Evolutionary conservation across 306 rosid genomes (phyloP), one percentile per base, ranked within the genome.

Genomic region (Quillaja saponaria): DNA sequence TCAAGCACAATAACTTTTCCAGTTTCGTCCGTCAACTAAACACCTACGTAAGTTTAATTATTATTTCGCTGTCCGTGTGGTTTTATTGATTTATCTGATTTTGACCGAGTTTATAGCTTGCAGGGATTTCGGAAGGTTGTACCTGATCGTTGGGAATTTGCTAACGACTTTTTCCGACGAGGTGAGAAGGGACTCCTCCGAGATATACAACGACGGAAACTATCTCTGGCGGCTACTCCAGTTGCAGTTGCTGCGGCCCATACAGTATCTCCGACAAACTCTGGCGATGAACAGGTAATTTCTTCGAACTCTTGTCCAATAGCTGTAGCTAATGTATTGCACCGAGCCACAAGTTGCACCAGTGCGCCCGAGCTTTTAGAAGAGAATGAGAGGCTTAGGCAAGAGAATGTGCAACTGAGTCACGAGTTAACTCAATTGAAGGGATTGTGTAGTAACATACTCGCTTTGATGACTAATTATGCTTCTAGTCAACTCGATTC

Each of bases 21-120:
- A 92, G 99, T 73, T 92, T 92, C 67, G 99, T 92, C 56, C 96
- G 99, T 41, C 99, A 92, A 54, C 95, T 92, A 21, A 92, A 92
- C 70, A 92, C 99, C 56, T 92, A 92, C 69, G 98, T 84, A 78
- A 71, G 59, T 39, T 1, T 42, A 41, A 3, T 16, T 13, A 18
- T 35, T 13, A 5, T 19, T 25, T 10, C 7, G 33, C 34, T 1
- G 31, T 25, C 2, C 31, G 4, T 25, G 4, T 25, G n/a, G n/a
- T 25, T 25, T 25, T 4, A 25, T 25, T 25, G 31, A 25, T 25
- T 25, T 25, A 25, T 25, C 4, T 25, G 31, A 25, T 25, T 25
- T 25, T 25, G 31, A 25, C 31, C 31, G 31, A 25, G 31, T 19
- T 41, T 6, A 4, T 13, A n/a, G 56, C 38, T 63, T 15, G 41